Evolutionary conservation across 768 basidiomycete genomes (phyloP).

Genomic region (Leucocoprinus leucothites): DNA sequence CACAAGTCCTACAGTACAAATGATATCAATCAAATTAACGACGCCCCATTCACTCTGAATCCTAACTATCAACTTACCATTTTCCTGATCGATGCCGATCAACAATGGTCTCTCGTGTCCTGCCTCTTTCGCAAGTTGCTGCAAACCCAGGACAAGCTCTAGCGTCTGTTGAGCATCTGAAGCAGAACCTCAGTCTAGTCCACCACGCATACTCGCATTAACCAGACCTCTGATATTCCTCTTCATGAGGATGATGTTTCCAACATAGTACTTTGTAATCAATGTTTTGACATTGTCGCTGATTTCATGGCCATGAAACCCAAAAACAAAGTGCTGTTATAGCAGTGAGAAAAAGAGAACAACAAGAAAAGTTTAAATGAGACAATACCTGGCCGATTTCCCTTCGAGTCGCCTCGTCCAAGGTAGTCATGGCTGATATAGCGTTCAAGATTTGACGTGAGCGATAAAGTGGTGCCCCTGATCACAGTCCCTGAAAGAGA

Average conservation of each 20-base stretch:
- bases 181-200: neutral
- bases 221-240: conserved; percentile 54
- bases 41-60: neutral
- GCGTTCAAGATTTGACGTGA: neutral
- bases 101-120: conserved; percentile 56
- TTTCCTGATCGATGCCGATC: conserved; percentile 75
- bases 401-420: conserved; percentile 36
- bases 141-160: conserved; percentile 44
- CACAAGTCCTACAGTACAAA: conserved; percentile 47
- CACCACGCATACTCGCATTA: neutral
- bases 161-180: conserved; percentile 52
- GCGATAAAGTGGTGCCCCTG: too few relatives aligned
- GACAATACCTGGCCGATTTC: conserved; percentile 27
- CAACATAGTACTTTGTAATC: conserved; percentile 61
- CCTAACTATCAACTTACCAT: conserved; percentile 47
- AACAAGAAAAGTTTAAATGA: neutral
- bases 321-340: conserved; percentile 64
- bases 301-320: conserved; percentile 58
- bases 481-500: too few relatives aligned
- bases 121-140: conserved; percentile 50
- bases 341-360: too few relatives aligned
- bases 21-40: neutral
- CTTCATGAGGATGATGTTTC: conserved; percentile 69
- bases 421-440: neutral
- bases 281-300: conserved; percentile 51